Evolutionary conservation across 78 protist species (phyloP).

Genomic region (Planoprotostelium fungivorum): DNA sequence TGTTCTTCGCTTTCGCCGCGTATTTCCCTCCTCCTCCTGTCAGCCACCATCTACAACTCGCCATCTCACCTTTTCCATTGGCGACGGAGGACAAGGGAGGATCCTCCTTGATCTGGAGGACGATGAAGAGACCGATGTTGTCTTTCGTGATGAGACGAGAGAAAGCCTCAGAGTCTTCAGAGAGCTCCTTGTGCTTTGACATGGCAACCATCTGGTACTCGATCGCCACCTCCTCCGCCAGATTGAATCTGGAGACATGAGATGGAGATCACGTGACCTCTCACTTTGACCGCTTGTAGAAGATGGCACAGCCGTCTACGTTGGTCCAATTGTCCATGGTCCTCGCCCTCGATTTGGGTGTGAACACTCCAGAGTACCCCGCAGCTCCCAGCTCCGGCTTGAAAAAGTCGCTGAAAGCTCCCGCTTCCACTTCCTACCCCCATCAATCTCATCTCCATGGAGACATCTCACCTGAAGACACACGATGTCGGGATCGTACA

Average conservation of each 20-base stretch:
- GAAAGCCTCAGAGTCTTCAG: background rate
- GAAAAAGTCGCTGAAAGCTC: background rate
- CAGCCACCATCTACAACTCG: too few relatives aligned
- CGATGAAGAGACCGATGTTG: background rate
- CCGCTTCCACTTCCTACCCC: background rate
- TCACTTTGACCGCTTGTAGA: background rate
- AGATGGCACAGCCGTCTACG: slow-evolving; percentile 15
- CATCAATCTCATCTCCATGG: background rate
- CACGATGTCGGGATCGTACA: slow-evolving; percentile 1
- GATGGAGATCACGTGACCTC: background rate
- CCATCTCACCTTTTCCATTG: background rate
- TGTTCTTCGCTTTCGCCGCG: background rate
- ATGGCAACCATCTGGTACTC: background rate
- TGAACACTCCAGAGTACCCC: slow-evolving; percentile 2
- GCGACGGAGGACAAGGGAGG: background rate
- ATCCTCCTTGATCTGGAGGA: background rate
- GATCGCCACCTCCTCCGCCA: background rate
- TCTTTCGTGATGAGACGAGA: background rate
- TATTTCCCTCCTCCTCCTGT: background rate
- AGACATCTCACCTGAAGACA: slow-evolving; percentile 4
- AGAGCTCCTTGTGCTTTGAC: background rate
- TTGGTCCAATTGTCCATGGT: background rate
- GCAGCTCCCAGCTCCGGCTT: background rate
- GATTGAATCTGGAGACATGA: background rate
- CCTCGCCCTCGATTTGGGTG: background rate